Conservation (phyloP, 495 filamentous ascomycete genomes). For the Hypoxylon lienhwacheense region DNA sequence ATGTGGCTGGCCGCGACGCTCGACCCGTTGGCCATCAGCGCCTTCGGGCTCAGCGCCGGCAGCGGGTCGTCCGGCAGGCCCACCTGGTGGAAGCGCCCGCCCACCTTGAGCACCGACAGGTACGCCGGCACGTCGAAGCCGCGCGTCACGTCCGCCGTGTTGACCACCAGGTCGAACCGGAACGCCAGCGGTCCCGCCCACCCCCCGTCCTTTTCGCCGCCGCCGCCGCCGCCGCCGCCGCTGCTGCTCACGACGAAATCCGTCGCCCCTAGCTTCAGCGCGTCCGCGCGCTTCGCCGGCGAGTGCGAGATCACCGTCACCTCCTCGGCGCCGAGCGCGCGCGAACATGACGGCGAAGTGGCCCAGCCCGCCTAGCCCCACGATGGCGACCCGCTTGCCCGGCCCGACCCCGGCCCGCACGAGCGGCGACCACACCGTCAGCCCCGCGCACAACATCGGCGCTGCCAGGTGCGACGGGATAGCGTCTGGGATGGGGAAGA, state of each 20-base stretch:
- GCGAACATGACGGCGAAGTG: slow-evolving; percentile 65
- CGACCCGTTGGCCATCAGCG: slow-evolving; percentile 63
- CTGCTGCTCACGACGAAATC: slow-evolving; percentile 67
- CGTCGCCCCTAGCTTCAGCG: slow-evolving; percentile 62
- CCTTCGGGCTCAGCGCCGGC: slow-evolving; percentile 61
- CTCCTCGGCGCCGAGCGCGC: slow-evolving; percentile 67
- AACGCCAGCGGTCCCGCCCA: slow-evolving; percentile 61
- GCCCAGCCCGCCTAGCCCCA: slow-evolving; percentile 74
- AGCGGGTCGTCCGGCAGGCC: slow-evolving; percentile 71
- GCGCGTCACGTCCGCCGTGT: slow-evolving; percentile 69
- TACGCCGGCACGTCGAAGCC: slow-evolving; percentile 66
- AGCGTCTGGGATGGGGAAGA: slow-evolving; percentile 72
- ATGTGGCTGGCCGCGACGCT: slow-evolving; percentile 70
- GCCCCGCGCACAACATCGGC: slow-evolving; percentile 78
- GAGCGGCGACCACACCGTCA: slow-evolving; percentile 72
- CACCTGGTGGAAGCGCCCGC: slow-evolving; percentile 73
- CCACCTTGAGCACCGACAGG: slow-evolving; percentile 67
- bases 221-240: slow-evolving; percentile 65
- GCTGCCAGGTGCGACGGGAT: slow-evolving; percentile 65
- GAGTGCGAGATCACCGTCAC: slow-evolving; percentile 69
- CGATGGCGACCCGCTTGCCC: slow-evolving; percentile 69
- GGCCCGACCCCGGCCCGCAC: slow-evolving; percentile 63
- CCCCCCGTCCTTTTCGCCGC: slow-evolving; percentile 61
- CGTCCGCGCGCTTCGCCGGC: slow-evolving; percentile 61
- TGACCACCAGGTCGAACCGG: slow-evolving; percentile 75